Evolutionary conservation across 2,329 filamentous ascomycete genomes (phyloP).

Genomic region (Talaromyces sp.): DNA sequence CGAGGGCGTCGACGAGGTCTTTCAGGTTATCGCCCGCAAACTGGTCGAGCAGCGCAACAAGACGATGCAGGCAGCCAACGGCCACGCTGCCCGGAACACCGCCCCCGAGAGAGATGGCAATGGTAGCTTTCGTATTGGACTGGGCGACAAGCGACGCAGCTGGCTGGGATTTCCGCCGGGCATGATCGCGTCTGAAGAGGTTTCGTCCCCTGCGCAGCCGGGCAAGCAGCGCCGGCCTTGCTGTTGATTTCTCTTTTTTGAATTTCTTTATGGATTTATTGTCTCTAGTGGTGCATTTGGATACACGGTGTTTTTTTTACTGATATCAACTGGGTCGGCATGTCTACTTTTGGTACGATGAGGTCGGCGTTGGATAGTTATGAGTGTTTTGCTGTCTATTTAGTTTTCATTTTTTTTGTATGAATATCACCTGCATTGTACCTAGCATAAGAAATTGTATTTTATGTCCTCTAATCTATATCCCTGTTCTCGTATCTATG

Average conservation of each 20-base stretch:
- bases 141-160: slow-evolving; percentile 58
- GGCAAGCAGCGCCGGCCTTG: slow-evolving; percentile 32
- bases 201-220: slow-evolving; percentile 23
- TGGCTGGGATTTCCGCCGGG: slow-evolving; percentile 58
- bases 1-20: slow-evolving; percentile 95
- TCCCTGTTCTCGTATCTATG: not conserved
- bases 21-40: slow-evolving; percentile 82
- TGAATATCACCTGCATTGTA: not conserved
- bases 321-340: not conserved
- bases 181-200: slow-evolving; percentile 31
- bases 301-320: slow-evolving; percentile 2
- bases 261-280: not conserved
- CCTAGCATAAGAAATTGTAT: not conserved
- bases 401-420: not conserved
- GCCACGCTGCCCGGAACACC: slow-evolving; percentile 33
- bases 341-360: not conserved
- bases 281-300: not conserved
- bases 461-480: not conserved
- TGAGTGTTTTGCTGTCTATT: not conserved
- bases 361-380: not conserved
- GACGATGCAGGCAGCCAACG: slow-evolving; percentile 24
- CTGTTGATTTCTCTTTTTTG: slow-evolving; percentile 30
- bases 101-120: slow-evolving; percentile 42
- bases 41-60: slow-evolving; percentile 63
- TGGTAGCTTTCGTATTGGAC: slow-evolving; percentile 55